Evolutionary conservation across 768 basidiomycete genomes (phyloP).

Genomic region (Russula sp.): DNA sequence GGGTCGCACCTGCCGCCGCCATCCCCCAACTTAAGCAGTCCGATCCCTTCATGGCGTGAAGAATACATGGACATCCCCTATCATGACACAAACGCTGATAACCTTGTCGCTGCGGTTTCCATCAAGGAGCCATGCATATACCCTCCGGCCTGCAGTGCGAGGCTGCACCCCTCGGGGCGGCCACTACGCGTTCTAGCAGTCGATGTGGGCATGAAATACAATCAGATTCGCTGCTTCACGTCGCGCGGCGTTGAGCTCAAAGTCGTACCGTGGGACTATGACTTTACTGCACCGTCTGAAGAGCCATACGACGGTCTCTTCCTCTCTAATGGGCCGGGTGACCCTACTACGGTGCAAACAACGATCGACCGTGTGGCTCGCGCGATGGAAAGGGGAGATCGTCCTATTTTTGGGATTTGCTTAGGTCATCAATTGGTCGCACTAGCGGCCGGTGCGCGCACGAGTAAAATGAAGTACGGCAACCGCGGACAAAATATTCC

Average conservation of each 20-base stretch:
- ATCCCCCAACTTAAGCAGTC: conserved; percentile 43
- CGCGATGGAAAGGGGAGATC: conserved; percentile 68
- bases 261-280: conserved; percentile 96
- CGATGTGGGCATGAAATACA: conserved; percentile 99
- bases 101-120: conserved; percentile 91
- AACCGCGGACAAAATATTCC: conserved; percentile 99
- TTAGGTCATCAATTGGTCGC: conserved; percentile 96
- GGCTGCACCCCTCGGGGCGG: conserved; percentile 74
- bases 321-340: conserved; percentile 96
- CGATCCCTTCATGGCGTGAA: conserved; percentile 62
- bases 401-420: conserved; percentile 97
- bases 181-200: conserved; percentile 81
- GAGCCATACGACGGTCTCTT: conserved; percentile 94
- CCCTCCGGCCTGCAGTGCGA: conserved; percentile 54
- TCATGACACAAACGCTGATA: conserved; percentile 81
- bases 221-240: conserved; percentile 96
- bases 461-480: conserved; percentile 99
- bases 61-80: conserved; percentile 65
- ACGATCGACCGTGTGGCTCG: conserved; percentile 68
- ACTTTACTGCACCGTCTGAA: conserved; percentile 67
- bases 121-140: conserved; percentile 64
- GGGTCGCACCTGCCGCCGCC: conserved; percentile 47
- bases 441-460: conserved; percentile 88
- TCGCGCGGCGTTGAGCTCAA: conserved; percentile 92
- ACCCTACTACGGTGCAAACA: conserved; percentile 77